Evolutionary conservation across 805 yeast genomes (phyloP).

Genomic region (Tetrapisispora namnaoensis): DNA sequence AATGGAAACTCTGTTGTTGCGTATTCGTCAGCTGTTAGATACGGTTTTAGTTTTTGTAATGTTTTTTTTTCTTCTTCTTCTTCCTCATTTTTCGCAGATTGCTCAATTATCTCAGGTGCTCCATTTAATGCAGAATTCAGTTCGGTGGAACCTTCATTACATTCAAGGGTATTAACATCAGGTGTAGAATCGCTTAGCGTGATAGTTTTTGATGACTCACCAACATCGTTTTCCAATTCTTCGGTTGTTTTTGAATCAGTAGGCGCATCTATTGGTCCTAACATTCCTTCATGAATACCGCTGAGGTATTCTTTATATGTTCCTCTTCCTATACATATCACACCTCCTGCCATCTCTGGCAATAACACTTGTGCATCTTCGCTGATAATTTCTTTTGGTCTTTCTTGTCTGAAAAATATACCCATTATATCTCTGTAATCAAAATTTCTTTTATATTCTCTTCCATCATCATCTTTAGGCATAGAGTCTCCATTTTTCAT

Average conservation of each 20-base stretch:
- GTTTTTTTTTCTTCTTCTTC: constrained; percentile 6
- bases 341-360: constrained; percentile 60
- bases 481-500: constrained; percentile 5
- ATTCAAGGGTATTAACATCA: constrained; percentile 1
- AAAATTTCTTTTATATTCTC: constrained; percentile 21
- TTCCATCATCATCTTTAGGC: constrained; percentile 19
- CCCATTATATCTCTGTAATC: constrained; percentile 47
- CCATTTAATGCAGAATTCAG: constrained; percentile 9
- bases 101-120: constrained; percentile 6
- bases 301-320: constrained; percentile 85
- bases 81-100: constrained; percentile 6
- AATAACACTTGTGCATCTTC: constrained; percentile 41
- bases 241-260: constrained; percentile 9
- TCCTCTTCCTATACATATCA: constrained; percentile 89
- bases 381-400: constrained; percentile 23
- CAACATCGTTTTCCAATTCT: not conserved
- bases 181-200: not conserved
- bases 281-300: constrained; percentile 89
- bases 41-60: constrained; percentile 47
- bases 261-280: constrained; percentile 74
- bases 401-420: constrained; percentile 34
- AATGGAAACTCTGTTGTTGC: constrained; percentile 45
- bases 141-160: not conserved
- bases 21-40: constrained; percentile 51
- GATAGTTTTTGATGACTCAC: not conserved